Percentiles rank a stretch among this genome's conserved stretches.
phyloP scores from a whole-genome alignment of 2,329 filamentous ascomycete genomes.

The Colletotrichum magnum region DNA sequence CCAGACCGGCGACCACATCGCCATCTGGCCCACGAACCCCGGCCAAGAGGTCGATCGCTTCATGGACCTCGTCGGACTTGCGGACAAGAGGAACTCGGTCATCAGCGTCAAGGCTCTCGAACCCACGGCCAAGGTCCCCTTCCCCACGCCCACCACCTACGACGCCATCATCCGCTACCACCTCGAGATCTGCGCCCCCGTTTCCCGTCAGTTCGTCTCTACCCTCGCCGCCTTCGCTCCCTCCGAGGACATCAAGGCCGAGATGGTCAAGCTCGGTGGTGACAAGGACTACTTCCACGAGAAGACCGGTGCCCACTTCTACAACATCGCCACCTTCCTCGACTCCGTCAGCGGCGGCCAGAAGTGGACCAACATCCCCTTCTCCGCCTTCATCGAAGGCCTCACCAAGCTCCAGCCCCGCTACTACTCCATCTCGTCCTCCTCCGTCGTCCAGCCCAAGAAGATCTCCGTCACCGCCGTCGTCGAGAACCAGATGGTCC shows the following conservation, averaged over 20 bases:
- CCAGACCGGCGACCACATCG: conserved; percentile 97
- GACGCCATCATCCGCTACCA: conserved; percentile 95
- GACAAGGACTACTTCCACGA: conserved; percentile 97
- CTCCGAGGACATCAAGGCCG: conserved; percentile 84
- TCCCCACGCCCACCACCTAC: conserved; percentile 96
- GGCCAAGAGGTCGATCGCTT: conserved; percentile 94
- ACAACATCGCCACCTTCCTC: conserved; percentile 91
- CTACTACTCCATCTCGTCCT: conserved; percentile 99
- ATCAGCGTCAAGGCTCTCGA: conserved; percentile 93
- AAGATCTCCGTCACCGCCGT: conserved; percentile 96
- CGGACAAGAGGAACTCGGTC: conserved; percentile 83
- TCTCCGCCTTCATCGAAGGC: conserved; percentile 94
- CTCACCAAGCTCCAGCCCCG: conserved; percentile 95
- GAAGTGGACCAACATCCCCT: conserved; percentile 88
- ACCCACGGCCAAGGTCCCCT: conserved; percentile 95
- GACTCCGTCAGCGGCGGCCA: conserved; percentile 79
- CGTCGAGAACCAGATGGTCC: conserved; percentile 86
- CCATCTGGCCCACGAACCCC: conserved; percentile 96
- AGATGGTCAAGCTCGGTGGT: conserved; percentile 88
- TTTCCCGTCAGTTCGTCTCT: conserved; percentile 95
- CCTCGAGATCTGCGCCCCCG: conserved; percentile 94
- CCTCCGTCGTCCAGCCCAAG: conserved; percentile 92
- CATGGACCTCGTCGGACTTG: conserved; percentile 82
- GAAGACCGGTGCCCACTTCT: conserved; percentile 83
- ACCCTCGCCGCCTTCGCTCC: conserved; percentile 92